These are phyloP conservation scores for Ruellia speciosa DNA, from an alignment of 305 asterid genomes.

Conservation along the genomic window DNA sequence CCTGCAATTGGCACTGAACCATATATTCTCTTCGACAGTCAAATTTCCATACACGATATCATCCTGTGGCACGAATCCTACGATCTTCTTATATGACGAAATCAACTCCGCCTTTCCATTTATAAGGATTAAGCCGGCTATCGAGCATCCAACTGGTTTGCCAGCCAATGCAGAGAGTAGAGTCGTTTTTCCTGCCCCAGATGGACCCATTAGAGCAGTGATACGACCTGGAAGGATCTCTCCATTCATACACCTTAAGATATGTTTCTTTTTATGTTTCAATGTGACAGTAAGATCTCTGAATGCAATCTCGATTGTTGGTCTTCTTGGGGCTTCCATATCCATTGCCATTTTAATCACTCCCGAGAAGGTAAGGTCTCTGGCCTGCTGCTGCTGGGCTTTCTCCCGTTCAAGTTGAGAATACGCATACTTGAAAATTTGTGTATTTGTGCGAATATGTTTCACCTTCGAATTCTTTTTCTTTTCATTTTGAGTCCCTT, in stretches of 20 bases:
- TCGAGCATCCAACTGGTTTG: constrained; percentile 66
- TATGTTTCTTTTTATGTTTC: constrained; percentile 58
- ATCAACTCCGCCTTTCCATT: constrained; percentile 57
- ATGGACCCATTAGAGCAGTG: constrained; percentile 96
- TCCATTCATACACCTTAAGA: constrained; percentile 63
- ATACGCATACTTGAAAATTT: constrained; percentile 78
- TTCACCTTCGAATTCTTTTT: constrained; percentile 45
- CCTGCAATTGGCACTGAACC: constrained; percentile 98
- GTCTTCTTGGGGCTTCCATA: constrained; percentile 38
- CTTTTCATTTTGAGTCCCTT: constrained; percentile 36
- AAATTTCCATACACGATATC: constrained; percentile 89
- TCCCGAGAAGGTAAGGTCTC: constrained; percentile 49
- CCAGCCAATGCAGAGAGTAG: constrained; percentile 89
- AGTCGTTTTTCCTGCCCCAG: constrained; percentile 95
- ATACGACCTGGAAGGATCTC: constrained; percentile 67
- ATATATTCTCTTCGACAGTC: constrained; percentile 87
- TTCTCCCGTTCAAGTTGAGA: constrained; percentile 82
- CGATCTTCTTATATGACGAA: constrained; percentile 63
- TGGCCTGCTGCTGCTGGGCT: constrained; percentile 58
- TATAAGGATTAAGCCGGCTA: constrained; percentile 52
- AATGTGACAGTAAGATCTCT: constrained; percentile 63
- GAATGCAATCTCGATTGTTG: constrained; percentile 54
- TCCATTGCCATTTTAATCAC: constrained; percentile 50
- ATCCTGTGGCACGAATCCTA: constrained; percentile 91
- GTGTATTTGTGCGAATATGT: constrained; percentile 59